Base-by-base conservation (phyloP, 1,284 basidiomycete genomes). In the Moniliophthora roreri region DNA sequence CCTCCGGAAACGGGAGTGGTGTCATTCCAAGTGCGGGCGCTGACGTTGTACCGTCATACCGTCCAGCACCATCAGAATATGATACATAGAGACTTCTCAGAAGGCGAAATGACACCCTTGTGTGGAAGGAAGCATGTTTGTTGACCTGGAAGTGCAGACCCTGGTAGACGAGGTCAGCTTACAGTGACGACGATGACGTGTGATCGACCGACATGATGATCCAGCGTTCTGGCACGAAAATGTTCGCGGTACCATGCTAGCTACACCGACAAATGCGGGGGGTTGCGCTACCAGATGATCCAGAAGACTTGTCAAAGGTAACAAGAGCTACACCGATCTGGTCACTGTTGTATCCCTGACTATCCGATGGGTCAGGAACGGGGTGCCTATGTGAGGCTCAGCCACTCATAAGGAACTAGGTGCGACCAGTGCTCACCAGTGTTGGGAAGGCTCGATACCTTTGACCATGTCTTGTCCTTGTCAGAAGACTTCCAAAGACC, bases 401-500 rank as follows among this genome's bases (percentile, higher is more conserved):
- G 8, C 51, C n/a, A 38, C 18, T 23, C 20, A 39, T 5, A 5
- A 46, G n/a, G n/a, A 1, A 13, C 11, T 37, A 37, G 8, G 5
- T 36, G 16, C 50, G 4, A 45, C 26, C 1, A 3, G 26, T 23
- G 55, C 69, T 47, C 60, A 81, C 82, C 82, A 50, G 74, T 74
- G 57, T 74, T 79, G 0, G 82, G 77, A 59, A 86, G 80, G 54
- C 66, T 71, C 10, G 77, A 70, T n/a, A 85, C 79, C 52, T 84
- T 75, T 7, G 74, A 66, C 83, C 83, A 84, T 1, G 77, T 79
- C 5, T 60, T 64, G 15, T 82, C 84, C 53, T 69, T 80, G 58
- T 85, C 69, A 1, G 79, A 81, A 2, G 82, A 85, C 61, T 84
- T 85, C 77, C 78, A 85, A 16, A 86, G 70, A 2, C 84, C 84